Conservation (phyloP, 202 grass and related monocot genomes). For the Zoysia matrella region DNA sequence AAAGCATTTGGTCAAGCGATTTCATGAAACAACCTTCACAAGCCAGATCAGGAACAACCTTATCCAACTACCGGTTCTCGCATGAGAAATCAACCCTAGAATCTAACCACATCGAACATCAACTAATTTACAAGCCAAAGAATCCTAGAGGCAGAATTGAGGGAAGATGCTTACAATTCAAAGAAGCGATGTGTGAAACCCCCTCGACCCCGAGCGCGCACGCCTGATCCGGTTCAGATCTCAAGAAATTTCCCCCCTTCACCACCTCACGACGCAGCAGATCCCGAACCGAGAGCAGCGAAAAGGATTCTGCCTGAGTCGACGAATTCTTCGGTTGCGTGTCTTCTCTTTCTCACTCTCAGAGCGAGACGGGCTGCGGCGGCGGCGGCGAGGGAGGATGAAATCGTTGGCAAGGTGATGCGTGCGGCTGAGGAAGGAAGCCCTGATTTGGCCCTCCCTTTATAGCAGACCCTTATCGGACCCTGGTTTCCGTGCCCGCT, state of each 20-base stretch:
- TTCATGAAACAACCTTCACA: too few relatives aligned
- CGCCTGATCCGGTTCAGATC: slow-evolving; percentile 49
- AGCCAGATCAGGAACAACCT: not conserved
- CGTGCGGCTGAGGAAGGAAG: slow-evolving; percentile 41
- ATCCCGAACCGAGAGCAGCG: not conserved
- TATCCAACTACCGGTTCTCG: not conserved
- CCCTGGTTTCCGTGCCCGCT: slow-evolving; percentile 24
- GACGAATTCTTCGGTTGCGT: not conserved
- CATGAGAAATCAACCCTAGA: not conserved
- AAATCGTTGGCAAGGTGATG: slow-evolving; percentile 30
- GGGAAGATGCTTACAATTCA: slow-evolving; percentile 45
- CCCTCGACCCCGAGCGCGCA: slow-evolving; percentile 54
- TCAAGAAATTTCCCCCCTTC: slow-evolving; percentile 33
- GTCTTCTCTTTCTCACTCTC: not conserved
- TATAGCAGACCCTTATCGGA: slow-evolving; percentile 27
- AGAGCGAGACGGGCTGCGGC: slow-evolving; percentile 23
- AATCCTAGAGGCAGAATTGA: not conserved
- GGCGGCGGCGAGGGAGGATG: slow-evolving; percentile 22
- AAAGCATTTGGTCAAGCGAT: too few relatives aligned
- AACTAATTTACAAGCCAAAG: too few relatives aligned
- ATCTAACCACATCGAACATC: too few relatives aligned
- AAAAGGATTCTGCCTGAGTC: not conserved
- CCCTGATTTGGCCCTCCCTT: slow-evolving; percentile 22
- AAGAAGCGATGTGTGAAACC: slow-evolving; percentile 25
- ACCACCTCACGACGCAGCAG: slow-evolving; percentile 17